Evolutionary conservation across 805 yeast species (phyloP), one percentile per base, ranked within the genome.

Genomic region (Saccharomycopsis sp.): DNA sequence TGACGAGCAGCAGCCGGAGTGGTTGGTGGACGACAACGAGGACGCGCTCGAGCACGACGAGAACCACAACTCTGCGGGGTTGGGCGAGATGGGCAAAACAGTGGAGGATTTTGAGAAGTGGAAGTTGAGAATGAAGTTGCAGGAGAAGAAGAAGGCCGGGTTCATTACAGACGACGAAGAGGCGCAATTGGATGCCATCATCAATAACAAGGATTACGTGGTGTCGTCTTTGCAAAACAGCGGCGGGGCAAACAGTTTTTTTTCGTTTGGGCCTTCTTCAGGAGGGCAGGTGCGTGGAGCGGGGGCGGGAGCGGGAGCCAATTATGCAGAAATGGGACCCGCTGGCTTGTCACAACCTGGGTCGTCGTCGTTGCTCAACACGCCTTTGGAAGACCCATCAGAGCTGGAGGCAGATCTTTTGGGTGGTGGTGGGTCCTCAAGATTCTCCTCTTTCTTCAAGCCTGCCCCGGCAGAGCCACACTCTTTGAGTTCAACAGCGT

Each of bases 41-140:
- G 67, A 68, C 4, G 69, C 64, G 31, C 63, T 68, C 69, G 7
- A 7, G 5, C n/a, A 18, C 8, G 65, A 60, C 37, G 48, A 59
- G 9, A 55, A 57, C 3, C 62, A 57, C 12, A 47, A 39, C 15
- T 49, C 23, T 22, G 25, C 27, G 8, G 41, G 41, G 60, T 29
- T 54, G 47, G 55, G 63, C 52, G 52, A 67, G 57, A 60, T 53
- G 59, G 79, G 79, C 16, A 69, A 65, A 40, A 67, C 78, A 0
- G 70, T 71, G 3, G 69, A 69, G 40, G 80, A 75, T 47, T 75
- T 74, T 50, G 81, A 75, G 52, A 65, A 62, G 46, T 75, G 80
- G 80, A 72, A 73, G 54, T 56, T 67, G 36, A 64, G 62, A 46
- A 69, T 72, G 78, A 65, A 64, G 46, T 56, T 64, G 36, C 73